Percentiles rank a stretch among this genome's conserved stretches.
These are phyloP conservation scores for Musa itinerans DNA, from an alignment of 176 grass and related monocot genomes.

Conservation along the genomic window DNA sequence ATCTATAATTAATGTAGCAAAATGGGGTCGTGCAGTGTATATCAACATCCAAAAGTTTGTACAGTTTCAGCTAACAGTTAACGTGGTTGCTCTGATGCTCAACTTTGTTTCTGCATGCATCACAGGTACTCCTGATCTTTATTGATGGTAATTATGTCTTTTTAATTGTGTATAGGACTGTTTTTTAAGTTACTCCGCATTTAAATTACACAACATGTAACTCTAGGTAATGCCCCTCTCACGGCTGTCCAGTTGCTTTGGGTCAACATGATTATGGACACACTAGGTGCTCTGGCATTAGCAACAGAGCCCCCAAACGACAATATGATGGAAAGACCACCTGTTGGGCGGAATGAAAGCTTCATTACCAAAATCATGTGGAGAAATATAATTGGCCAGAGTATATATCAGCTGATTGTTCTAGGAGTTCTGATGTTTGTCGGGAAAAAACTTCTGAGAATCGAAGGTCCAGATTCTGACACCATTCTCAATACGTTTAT, in stretches of 20 bases:
- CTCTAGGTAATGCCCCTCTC: conserved; percentile 69
- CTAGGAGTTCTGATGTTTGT: conserved; percentile 54
- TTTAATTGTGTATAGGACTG: not conserved
- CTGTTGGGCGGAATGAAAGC: conserved; percentile 46
- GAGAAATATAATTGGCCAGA: conserved; percentile 84
- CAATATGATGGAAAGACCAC: conserved; percentile 53
- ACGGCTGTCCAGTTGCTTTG: conserved; percentile 84
- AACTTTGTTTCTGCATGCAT: conserved; percentile 79
- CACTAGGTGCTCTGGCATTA: conserved; percentile 73
- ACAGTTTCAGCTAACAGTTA: conserved; percentile 92
- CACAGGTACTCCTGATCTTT: conserved; percentile 40
- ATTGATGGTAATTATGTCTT: not conserved
- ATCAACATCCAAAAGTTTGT: conserved; percentile 98
- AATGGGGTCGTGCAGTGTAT: conserved; percentile 93
- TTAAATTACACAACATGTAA: not conserved
- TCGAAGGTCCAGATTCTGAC: conserved; percentile 26
- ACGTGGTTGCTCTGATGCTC: conserved; percentile 74
- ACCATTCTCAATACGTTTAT: conserved; percentile 63
- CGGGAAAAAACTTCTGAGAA: conserved; percentile 40
- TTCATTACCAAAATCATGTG: conserved; percentile 93
- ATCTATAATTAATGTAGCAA: conserved; percentile 78
- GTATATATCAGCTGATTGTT: conserved; percentile 73
- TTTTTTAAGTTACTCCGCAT: not conserved
- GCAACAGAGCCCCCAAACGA: conserved; percentile 74
- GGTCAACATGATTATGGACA: conserved; percentile 98